Base-by-base conservation (phyloP, 805 yeast species). In the Pichia nakasei region DNA sequence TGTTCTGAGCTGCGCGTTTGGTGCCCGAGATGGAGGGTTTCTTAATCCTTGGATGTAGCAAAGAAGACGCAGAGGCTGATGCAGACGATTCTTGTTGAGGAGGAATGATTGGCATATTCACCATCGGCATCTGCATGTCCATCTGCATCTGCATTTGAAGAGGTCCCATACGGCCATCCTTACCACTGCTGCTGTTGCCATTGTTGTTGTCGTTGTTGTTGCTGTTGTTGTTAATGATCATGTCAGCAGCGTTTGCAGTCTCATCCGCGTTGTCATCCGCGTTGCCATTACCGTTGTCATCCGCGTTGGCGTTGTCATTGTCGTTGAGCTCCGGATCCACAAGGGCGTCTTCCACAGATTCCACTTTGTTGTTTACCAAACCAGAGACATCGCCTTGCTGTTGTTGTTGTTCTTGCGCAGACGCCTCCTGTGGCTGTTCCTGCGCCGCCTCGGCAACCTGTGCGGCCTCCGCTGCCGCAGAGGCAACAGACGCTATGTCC, bases 1-100 rank as follows among this genome's bases (percentile, higher is more conserved):
- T 71, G 67, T 89, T 89, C 64, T 89, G 97, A 9, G 82, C 88
- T 2, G 96, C 96, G 50, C 97, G 77, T 61, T 85, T 86, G 35
- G 93, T 20, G 5, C 18, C 18, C 13, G 45, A 37, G 7, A 29
- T 9, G 4, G 33, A 11, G 3, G 40, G 35, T 22, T 41, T 41
- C 13, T 19, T 27, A 9, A 41, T 24, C 3, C 24, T 31, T 13
- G 32, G 13, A 29, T 29, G 32, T 13, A 17, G 6, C 12, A 15
- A 9, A 13, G 9, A 12, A 29, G 32, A 29, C 4, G 9, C 7
- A 29, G 13, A 9, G 6, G 32, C n/a, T 13, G 32, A 9, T 13
- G 32, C 7, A 24, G 27, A 24, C 7, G 27, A 24, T 24, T 24
- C 9, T 8, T 7, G 11, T 24, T 24, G 27, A 24, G 27, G 7